A percentile compares a stretch with the other conserved stretches of the same genome.
Evolutionary conservation across 2,329 filamentous ascomycete species (phyloP).

Genomic region (Beauveria asiatica): DNA sequence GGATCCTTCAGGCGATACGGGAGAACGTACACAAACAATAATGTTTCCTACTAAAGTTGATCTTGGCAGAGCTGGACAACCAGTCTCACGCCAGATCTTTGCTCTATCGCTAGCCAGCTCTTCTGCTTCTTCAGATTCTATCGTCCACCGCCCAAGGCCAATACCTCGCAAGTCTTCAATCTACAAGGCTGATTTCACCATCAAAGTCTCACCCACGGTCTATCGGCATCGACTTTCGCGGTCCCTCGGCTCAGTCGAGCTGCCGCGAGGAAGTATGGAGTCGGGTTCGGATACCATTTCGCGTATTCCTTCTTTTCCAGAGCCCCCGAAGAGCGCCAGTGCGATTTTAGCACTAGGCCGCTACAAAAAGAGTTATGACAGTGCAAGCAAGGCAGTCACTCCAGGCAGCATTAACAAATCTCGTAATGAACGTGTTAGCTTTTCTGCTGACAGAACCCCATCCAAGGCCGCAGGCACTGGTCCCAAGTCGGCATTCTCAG

Average conservation of each 20-base stretch:
- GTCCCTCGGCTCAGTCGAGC: constrained; percentile 38
- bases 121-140: constrained; percentile 22
- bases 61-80: constrained; percentile 7
- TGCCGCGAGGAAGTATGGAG: constrained; percentile 37
- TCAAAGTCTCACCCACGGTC: constrained; percentile 32
- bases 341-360: background rate
- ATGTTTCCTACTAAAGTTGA: background rate
- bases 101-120: constrained; percentile 1
- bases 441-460: background rate
- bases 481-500: background rate
- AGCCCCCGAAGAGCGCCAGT: constrained; percentile 35
- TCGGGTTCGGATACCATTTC: constrained; percentile 37
- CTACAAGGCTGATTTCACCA: constrained; percentile 39
- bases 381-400: background rate
- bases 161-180: constrained; percentile 41
- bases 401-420: background rate
- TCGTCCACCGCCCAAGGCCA: constrained; percentile 48
- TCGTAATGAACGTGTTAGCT: background rate
- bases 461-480: background rate
- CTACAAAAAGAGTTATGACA: background rate
- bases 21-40: constrained; percentile 6
- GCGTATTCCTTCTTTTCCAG: constrained; percentile 43
- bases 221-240: constrained; percentile 39
- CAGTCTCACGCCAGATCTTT: background rate
- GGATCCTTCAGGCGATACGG: constrained; percentile 44